Evolutionary conservation across 305 asterid genomes (phyloP).

Genomic region (Fraxinus xanthoxyloides): DNA sequence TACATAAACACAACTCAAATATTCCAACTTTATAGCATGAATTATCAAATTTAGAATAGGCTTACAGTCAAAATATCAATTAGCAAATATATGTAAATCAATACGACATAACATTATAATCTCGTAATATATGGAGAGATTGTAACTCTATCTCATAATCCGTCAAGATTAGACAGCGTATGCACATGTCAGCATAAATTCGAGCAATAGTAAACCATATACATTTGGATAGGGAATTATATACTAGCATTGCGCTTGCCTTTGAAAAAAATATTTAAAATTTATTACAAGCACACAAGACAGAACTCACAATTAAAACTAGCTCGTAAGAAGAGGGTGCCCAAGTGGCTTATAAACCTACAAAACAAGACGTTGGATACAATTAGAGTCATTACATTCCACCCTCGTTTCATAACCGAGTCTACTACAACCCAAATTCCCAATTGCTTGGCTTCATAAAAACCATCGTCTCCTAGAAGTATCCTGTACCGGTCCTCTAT

Average conservation of each 20-base stretch:
- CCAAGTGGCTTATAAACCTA: background rate
- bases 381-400: background rate
- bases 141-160: background rate
- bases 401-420: background rate
- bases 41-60: background rate
- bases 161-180: background rate
- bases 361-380: background rate
- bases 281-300: background rate
- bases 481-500: background rate
- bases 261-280: background rate
- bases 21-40: slow-evolving; percentile 10
- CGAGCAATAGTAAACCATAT: background rate
- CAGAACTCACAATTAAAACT: background rate
- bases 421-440: background rate
- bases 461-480: background rate
- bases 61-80: background rate
- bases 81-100: background rate
- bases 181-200: background rate
- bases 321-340: background rate
- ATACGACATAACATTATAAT: background rate
- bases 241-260: background rate
- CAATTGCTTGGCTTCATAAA: background rate
- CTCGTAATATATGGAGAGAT: background rate
- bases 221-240: background rate
- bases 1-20: background rate